Base-by-base conservation (phyloP, 192 early-diverging fungal species). In the Chytriomyces sp. region DNA sequence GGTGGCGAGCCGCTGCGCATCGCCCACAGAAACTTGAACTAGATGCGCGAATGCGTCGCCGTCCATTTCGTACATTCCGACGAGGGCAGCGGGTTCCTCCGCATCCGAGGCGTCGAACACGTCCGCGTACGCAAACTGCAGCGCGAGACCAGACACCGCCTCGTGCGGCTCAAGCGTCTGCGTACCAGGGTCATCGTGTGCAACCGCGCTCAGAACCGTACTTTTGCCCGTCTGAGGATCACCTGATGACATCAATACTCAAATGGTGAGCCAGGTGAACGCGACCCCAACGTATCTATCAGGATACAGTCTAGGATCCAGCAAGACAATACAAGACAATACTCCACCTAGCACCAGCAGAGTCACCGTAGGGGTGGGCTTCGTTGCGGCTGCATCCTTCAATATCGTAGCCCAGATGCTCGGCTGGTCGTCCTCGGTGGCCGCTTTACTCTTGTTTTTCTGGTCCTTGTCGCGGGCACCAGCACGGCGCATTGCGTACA, bases 371-470 rank as follows among this genome's bases (percentile, higher is more conserved):
- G 90, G 89, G 8, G 91, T 84, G 17, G 87, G 78, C 74, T 91
- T 91, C 25, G 93, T 85, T 59, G 92, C 88, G 4, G 92, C 86
- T 0, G 92, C 93, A 10, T 88, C 80, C 54, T 86, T 83, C 17
- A 98, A 82, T 52, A 95, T 90, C 32, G 90, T 83, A 56, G 88
- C 86, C 95, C 95, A 97, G 67, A 95, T 85, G n/a, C n/a, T n/a
- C n/a, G n/a, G n/a, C n/a, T n/a, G n/a, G 61, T 81, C 88, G 36
- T 57, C 52, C 40, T 19, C 19, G 59, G 33, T 57, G 52, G 44
- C 58, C 55, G 19, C 64, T 10, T 5, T 33, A 8, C 4, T 52
- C 30, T 49, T 49, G 44, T 3, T 49, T 22, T 49, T 49, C 44
- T 49, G 14, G 44, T 22, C 1, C 22, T 22, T 1, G 14, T 49